Conservation (phyloP, 129 eudicot species). For the Helianthus annuus region DNA sequence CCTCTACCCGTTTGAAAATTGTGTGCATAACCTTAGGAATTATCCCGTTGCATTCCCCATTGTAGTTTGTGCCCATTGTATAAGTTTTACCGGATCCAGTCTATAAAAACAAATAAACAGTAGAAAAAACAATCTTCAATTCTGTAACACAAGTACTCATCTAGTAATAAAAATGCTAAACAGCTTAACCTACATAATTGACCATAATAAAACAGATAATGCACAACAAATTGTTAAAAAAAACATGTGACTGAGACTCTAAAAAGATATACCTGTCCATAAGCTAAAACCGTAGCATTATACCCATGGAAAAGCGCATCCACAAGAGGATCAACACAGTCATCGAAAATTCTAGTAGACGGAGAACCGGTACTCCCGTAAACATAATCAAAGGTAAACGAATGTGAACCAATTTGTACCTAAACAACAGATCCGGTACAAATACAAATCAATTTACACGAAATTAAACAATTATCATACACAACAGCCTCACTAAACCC, state of each 20-base stretch:
- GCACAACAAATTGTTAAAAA: neutral
- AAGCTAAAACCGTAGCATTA: slow-evolving; percentile 90
- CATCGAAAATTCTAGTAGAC: slow-evolving; percentile 56
- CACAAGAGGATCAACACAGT: slow-evolving; percentile 80
- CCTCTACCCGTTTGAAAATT: slow-evolving; percentile 66
- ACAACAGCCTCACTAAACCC: neutral
- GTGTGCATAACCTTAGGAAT: slow-evolving; percentile 88
- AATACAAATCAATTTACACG: neutral
- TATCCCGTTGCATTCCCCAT: slow-evolving; percentile 70
- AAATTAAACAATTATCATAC: slow-evolving; percentile 4
- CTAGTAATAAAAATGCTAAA: neutral
- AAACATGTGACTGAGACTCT: neutral
- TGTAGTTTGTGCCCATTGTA: slow-evolving; percentile 96
- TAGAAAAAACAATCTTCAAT: slow-evolving; percentile 3
- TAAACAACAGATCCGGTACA: slow-evolving; percentile 2
- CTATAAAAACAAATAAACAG: slow-evolving; percentile 34
- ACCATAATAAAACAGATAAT: neutral
- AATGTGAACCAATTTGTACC: slow-evolving; percentile 93
- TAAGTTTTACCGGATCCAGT: slow-evolving; percentile 98
- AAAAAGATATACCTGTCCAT: slow-evolving; percentile 69
- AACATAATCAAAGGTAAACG: slow-evolving; percentile 81
- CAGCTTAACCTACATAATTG: slow-evolving; percentile 5
- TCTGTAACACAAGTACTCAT: neutral
- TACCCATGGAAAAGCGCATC: slow-evolving; percentile 82
- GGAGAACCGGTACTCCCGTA: slow-evolving; percentile 57